Percentiles rank a stretch among this genome's conserved stretches.
Evolutionary conservation across 768 basidiomycete species (phyloP).

Genomic region (Termitomyces eurrhizus): DNA sequence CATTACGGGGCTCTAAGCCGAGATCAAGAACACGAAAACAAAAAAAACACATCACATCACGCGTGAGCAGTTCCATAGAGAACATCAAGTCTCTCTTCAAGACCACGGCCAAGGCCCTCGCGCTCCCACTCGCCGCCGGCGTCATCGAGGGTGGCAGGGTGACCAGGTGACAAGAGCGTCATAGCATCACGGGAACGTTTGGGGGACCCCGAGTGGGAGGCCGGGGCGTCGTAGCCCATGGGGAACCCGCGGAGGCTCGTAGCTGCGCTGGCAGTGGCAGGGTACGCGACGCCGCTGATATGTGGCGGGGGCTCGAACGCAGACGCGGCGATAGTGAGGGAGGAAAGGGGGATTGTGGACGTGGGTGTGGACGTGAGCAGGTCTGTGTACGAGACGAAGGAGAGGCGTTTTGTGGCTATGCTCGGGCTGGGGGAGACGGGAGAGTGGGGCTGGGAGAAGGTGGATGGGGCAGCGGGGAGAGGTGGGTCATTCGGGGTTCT

Average conservation of each 20-base stretch:
- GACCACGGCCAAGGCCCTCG: conserved; percentile 75
- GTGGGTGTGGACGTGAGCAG: conserved; percentile 76
- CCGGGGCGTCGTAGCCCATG: not conserved
- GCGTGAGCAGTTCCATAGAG: conserved; percentile 10
- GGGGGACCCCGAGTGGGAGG: not conserved
- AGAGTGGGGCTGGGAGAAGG: conserved; percentile 19
- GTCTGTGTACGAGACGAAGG: conserved; percentile 88
- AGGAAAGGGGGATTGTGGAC: conserved; percentile 65
- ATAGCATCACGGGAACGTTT: not conserved
- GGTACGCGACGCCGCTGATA: conserved; percentile 54
- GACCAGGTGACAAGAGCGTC: not conserved
- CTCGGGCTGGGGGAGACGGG: conserved; percentile 35
- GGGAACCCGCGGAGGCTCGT: conserved; percentile 24
- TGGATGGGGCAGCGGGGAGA: conserved; percentile 5
- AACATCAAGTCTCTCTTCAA: conserved; percentile 77
- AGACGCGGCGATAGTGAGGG: conserved; percentile 61
- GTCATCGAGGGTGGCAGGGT: conserved; percentile 40
- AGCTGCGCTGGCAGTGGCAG: conserved; percentile 19
- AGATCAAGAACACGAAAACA: not conserved
- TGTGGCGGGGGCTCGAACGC: conserved; percentile 68
- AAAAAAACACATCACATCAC: not conserved
- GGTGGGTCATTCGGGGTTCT: conserved; percentile 1
- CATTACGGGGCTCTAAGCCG: not conserved
- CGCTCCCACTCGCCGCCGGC: conserved; percentile 82
- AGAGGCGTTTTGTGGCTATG: conserved; percentile 63